Evolutionary conservation across 2,329 filamentous ascomycete genomes (phyloP), one percentile per base, ranked within the genome.

Genomic region (Fusarium napiforme): DNA sequence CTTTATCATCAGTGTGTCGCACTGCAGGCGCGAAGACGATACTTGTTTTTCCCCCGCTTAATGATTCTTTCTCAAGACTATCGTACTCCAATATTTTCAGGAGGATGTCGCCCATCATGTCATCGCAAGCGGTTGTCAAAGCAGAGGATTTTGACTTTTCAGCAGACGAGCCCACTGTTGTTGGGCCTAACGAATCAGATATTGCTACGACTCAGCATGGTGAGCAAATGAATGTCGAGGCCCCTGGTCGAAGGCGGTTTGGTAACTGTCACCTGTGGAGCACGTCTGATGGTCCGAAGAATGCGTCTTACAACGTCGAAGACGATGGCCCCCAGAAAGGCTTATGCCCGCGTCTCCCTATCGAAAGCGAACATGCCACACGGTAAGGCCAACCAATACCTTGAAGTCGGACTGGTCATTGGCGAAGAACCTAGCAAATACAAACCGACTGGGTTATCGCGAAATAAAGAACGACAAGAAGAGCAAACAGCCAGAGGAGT

Each of bases 151-250:
- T 16, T 5, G 40, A 7, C n/a, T 15, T 43, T n/a, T 2, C 40
- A 23, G 5, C 15, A n/a, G 5, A 16, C 12, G n/a, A 10, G n/a
- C n/a, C 14, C n/a, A 42, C 1, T 0, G 42, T 23, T n/a, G 42
- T 23, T 4, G 16, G 9, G 11, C 15, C 42, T 18, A 18, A 23
- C 15, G 42, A 43, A 12, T 10, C 42, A 23, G n/a, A 16, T 23
- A 18, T 43, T 23, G 42, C n/a, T 23, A 43, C 42, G 15, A 43
- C 37, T 9, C 7, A 23, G 23, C n/a, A 23, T 23, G 15, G 40
- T 43, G n/a, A 43, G 6, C 40, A 14, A 42, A 16, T 42, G 40
- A 42, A 42, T 42, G 8, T 11, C 14, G 15, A 23, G 15, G 40
- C 14, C 5, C 21, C n/a, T 23, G 14, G n/a, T 23, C 14, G n/a